Evolutionary conservation across 257 asterid species (phyloP), one percentile per base, ranked within the genome.

Genomic region (Przewalskia tangutica): DNA sequence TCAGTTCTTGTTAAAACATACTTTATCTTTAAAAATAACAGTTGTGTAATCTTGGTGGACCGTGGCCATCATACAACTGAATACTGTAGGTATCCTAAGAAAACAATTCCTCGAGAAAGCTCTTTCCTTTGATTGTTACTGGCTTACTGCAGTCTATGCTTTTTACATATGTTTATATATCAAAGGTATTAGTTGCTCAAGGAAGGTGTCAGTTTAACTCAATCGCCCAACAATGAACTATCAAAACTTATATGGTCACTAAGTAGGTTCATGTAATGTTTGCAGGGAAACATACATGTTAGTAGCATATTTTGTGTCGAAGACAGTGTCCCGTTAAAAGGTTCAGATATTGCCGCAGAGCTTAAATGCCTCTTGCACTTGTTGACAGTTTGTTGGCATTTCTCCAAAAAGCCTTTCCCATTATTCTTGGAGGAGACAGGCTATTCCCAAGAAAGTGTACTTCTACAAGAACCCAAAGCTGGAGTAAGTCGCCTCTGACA

Each of bases 401-500:
- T 96, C 89, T 96, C 98, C 40, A 96, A 96, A 86, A 96, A 93
- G 75, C 92, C 98, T 5, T 96, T 96, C 82, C 92, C 88, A 12
- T 65, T 90, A 62, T 96, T 96, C 90, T 83, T 96, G 54, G 95
- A 92, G 89, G 98, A 93, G 92, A 94, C 99, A 4, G 99, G 99
- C 20, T 91, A 90, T 88, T 88, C 94, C 58, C 87, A 86, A 83
- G 97, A 90, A 81, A 94, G 95, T 82, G 99, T 96, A 75, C 89
- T 96, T 51, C 95, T 96, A 73, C 99, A 96, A 86, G 98, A 96
- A 87, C 97, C 99, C 53, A 96, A 96, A 90, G 99, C 99, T 63
- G 99, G 98, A 81, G 99, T 96, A 88, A 84, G 98, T 91, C 60
- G 82, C 34, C 23, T 56, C 44, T n/a, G 32, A 78, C 9, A 2